A percentile compares a stretch with the other conserved stretches of the same genome.
Evolutionary conservation across 306 rosid species (phyloP).

Genomic region (Carpinus fangiana): DNA sequence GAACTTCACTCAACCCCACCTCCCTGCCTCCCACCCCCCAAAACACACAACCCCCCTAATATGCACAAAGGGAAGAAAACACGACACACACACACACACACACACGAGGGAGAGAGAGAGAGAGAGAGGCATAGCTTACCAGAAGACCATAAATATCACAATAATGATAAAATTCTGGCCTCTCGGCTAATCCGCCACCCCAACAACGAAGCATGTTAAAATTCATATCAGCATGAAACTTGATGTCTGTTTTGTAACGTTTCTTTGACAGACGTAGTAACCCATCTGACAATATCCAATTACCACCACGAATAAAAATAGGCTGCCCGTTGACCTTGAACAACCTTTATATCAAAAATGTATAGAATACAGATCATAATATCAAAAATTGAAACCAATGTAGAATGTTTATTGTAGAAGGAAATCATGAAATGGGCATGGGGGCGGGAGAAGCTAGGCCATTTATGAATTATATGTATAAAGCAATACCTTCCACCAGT

Average conservation of each 20-base stretch:
- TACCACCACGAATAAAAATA: slow-evolving; percentile 86
- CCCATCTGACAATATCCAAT: slow-evolving; percentile 98
- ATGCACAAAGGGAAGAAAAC: neutral
- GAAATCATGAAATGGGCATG: neutral
- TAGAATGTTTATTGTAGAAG: neutral
- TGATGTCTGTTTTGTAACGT: slow-evolving; percentile 83
- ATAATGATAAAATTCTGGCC: slow-evolving; percentile 90
- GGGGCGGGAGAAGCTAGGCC: neutral
- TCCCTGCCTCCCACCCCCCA: no score
- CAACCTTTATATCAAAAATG: slow-evolving; percentile 50
- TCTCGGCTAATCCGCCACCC: slow-evolving; percentile 96
- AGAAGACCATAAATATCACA: slow-evolving; percentile 89
- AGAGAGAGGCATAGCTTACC: slow-evolving; percentile 47
- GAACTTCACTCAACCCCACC: neutral
- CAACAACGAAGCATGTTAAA: slow-evolving; percentile 97
- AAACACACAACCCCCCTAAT: neutral
- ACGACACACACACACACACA: neutral
- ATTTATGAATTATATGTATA: slow-evolving; percentile 1
- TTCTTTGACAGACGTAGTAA: slow-evolving; percentile 79
- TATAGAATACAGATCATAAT: slow-evolving; percentile 17
- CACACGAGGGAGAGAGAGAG: slow-evolving; percentile 1
- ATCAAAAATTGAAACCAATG: slow-evolving; percentile 17
- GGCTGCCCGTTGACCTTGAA: slow-evolving; percentile 94
- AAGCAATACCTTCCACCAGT: slow-evolving; percentile 83
- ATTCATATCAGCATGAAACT: slow-evolving; percentile 96